Conservation (phyloP, 371 early-diverging fungal genomes). For the Syncephalastrum sp. region DNA sequence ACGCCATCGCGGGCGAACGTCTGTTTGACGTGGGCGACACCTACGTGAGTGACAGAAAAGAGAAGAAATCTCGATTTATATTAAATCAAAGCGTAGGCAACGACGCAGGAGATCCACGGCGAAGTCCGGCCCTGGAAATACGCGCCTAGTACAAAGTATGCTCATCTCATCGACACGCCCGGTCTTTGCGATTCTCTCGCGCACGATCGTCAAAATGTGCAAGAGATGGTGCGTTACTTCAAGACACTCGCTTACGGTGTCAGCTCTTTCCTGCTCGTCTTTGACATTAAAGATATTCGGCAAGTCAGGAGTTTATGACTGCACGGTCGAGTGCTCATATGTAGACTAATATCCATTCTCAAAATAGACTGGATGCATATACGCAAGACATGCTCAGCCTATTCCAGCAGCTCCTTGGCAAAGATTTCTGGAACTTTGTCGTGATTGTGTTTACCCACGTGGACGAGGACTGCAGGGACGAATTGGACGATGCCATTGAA, state of each 20-base stretch:
- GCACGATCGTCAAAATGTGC: slow-evolving; percentile 52
- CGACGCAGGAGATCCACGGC: slow-evolving; percentile 30
- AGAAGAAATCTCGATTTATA: background rate
- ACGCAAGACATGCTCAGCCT: slow-evolving; percentile 59
- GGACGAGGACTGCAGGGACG: slow-evolving; percentile 56
- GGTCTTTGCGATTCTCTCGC: slow-evolving; percentile 54
- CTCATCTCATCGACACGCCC: slow-evolving; percentile 53
- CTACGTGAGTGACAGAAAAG: slow-evolving; percentile 17
- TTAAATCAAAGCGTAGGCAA: slow-evolving; percentile 18
- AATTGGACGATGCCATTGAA: slow-evolving; percentile 58
- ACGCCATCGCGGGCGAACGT: slow-evolving; percentile 45
- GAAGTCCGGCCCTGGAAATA: slow-evolving; percentile 37
- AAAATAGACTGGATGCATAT: slow-evolving; percentile 55
- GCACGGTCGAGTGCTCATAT: background rate
- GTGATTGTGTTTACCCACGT: slow-evolving; percentile 64
- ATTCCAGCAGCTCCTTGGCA: slow-evolving; percentile 58
- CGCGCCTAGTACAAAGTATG: slow-evolving; percentile 24
- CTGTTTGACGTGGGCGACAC: slow-evolving; percentile 41
- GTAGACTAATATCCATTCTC: background rate
- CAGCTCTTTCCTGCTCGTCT: slow-evolving; percentile 59
- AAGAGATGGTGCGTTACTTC: slow-evolving; percentile 58
- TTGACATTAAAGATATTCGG: slow-evolving; percentile 55
- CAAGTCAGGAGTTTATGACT: slow-evolving; percentile 8
- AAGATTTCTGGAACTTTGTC: slow-evolving; percentile 62
- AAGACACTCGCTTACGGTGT: slow-evolving; percentile 58